phyloP scores from a whole-genome alignment of 1,284 basidiomycete genomes.

The Gymnopus androsaceus region DNA sequence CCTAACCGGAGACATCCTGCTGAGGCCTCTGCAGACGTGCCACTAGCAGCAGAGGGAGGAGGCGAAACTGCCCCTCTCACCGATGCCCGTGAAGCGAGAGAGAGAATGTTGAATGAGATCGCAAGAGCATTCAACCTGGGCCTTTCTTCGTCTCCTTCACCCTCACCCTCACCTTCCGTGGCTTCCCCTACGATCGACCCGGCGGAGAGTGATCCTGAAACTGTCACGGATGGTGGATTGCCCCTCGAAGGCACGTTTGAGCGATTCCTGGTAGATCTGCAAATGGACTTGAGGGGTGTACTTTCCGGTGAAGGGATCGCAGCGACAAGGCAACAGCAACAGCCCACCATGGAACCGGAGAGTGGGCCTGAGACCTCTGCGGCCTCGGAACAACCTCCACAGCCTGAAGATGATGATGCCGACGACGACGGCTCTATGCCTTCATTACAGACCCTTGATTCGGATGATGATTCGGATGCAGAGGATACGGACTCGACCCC shows the following conservation, averaged over 20 bases:
- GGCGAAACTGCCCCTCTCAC: neutral
- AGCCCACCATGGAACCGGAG: neutral
- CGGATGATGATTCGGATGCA: slow-evolving; percentile 23
- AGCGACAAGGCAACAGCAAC: neutral
- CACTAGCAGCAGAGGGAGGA: slow-evolving; percentile 1
- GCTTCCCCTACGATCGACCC: neutral
- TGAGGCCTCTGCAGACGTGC: slow-evolving; percentile 12
- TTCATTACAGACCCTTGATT: slow-evolving; percentile 27
- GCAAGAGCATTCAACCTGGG: slow-evolving; percentile 74
- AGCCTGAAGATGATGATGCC: slow-evolving; percentile 16
- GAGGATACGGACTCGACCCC: slow-evolving; percentile 21
- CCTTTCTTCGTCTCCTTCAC: slow-evolving; percentile 40
- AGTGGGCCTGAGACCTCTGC: too few relatives aligned
- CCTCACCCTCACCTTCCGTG: neutral
- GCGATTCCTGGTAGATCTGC: slow-evolving; percentile 72
- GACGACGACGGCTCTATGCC: slow-evolving; percentile 30
- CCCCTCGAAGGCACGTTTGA: slow-evolving; percentile 75
- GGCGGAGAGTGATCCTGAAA: neutral
- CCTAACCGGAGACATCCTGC: neutral
- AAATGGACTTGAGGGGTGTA: slow-evolving; percentile 63
- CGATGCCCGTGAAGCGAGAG: slow-evolving; percentile 49
- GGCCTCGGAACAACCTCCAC: neutral
- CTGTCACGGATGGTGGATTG: slow-evolving; percentile 18
- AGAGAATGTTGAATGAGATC: slow-evolving; percentile 73
- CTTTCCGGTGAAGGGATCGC: slow-evolving; percentile 37